Evolutionary conservation across 768 basidiomycete species (phyloP), one percentile per base, ranked within the genome.

Genomic region (Xanthoconium purpureum): DNA sequence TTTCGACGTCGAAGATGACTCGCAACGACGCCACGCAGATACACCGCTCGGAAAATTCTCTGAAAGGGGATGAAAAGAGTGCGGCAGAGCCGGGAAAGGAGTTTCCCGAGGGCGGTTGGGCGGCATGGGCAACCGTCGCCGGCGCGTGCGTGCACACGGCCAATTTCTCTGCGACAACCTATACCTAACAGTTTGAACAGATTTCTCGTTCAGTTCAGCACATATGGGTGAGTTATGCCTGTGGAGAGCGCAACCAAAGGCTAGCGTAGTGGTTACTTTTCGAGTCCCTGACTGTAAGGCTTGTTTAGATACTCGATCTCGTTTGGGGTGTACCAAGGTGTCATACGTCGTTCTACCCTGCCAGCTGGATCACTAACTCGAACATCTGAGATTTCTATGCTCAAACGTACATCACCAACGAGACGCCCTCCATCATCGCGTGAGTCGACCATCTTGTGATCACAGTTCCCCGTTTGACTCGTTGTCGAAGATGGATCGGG

Each of bases 271-370:
- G 4, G 30, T 9, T 43, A 13, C 28, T 30, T 42, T 44, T 30
- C 44, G 29, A 45, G 5, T 17, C 17, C 17, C 55, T 59, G 17
- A 48, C 55, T 59, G 17, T 43, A 48, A 17, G 17, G 5, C 2
- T 11, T 18, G 0, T 56, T 45, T 40, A 76, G 77, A 44, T 75
- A 75, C 46, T 60, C 71, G 11, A 66, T 71, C 32, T 71, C 75
- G 4, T 78, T 75, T 30, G 77, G 77, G 18, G 77, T 76, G 45
- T 78, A 78, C 56, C 77, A 78, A 74, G 76, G 76, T 71, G 53
- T 44, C 9, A 8, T 17, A 35, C 18, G 4, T 42, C 29, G 2
- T 15, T n/a, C 32, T 39, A 6, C 17, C 18, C 35, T 12, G 18
- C 42, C 14, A n/a, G 32, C 17, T 12, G 8, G 13, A 50, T 33